Percentiles rank a stretch among this genome's conserved stretches.
These are phyloP conservation scores for Backusella morwellensis DNA, from an alignment of 192 early-diverging fungal genomes.

Conservation along the genomic window DNA sequence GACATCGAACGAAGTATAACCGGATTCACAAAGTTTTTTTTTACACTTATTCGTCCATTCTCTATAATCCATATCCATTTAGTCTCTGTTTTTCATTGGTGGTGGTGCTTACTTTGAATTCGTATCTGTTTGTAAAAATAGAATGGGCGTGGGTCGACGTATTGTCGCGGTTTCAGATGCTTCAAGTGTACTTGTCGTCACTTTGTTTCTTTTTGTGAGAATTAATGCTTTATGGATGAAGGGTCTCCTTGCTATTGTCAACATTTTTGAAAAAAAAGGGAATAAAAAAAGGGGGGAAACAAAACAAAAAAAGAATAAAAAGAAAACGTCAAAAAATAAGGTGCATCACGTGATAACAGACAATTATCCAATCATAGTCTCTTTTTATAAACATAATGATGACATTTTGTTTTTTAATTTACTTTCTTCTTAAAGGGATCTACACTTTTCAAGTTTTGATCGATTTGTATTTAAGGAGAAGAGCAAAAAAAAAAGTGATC, in stretches of 20 bases:
- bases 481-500: background rate
- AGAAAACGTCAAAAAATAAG: background rate
- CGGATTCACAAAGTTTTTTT: background rate
- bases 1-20: background rate
- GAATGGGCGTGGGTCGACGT: conserved; percentile 1
- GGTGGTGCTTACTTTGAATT: background rate
- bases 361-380: background rate
- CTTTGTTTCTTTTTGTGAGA: conserved; percentile 2
- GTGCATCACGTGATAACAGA: background rate
- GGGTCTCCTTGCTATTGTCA: background rate
- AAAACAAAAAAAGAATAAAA: background rate
- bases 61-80: background rate
- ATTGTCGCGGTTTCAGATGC: background rate
- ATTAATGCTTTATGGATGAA: background rate
- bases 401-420: background rate
- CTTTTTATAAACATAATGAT: background rate
- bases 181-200: background rate
- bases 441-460: background rate
- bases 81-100: background rate
- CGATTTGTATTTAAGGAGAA: background rate
- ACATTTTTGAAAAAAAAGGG: background rate
- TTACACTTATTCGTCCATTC: background rate
- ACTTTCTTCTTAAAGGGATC: background rate
- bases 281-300: background rate
- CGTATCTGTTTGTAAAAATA: background rate